Base-by-base conservation (phyloP, 306 rosid species). In the Ceratonia siliqua region DNA sequence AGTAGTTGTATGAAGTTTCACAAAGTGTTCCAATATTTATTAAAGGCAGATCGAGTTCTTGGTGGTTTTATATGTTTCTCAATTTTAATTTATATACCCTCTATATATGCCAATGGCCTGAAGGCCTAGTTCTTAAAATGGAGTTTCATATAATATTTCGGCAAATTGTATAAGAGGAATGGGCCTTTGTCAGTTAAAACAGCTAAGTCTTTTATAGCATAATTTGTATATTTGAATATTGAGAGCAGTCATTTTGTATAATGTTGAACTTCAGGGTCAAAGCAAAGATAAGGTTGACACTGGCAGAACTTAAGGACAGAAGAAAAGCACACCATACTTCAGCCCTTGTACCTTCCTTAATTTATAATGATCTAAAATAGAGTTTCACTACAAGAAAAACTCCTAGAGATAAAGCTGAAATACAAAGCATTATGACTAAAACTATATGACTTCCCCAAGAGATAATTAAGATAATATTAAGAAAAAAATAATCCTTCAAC, bases 1-100 rank as follows among this genome's bases (percentile, higher is more conserved):
- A 43, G 73, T 56, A 62, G 35, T n/a, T 30, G 10, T 39, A 20
- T 32, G 52, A 73, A 49, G 39, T 68, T 75, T 50, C 74, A 13
- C 21, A 30, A 61, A 6, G 33, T 67, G 56, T 39, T 68, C 15
- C 21, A 41, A 68, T 42, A 71, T 68, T 50, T 67, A 39, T 10
- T 67, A 15, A 24, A 57, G 45, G 67, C 21, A 52, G 43, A 63
- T 54, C 8, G 32, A 62, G 50, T 57, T 55, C 48, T 79, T 2
- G 8, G 21, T 58, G 43, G 33, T 11, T 36, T 45, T 18, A 3
- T 38, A n/a, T 42, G 25, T 38, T 24, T 46, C 36, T 20, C 14
- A 55, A 5, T 42, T 20, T 6, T 17, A 27, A 52, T 18, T 62
- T 50, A 52, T 20, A 9, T 18, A 3, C 48, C 48, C 6, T 62